A percentile compares a stretch with the other conserved stretches of the same genome.
Evolutionary conservation across 495 filamentous ascomycete genomes (phyloP).

Genomic region (Aspergillus sclerotioniger): DNA sequence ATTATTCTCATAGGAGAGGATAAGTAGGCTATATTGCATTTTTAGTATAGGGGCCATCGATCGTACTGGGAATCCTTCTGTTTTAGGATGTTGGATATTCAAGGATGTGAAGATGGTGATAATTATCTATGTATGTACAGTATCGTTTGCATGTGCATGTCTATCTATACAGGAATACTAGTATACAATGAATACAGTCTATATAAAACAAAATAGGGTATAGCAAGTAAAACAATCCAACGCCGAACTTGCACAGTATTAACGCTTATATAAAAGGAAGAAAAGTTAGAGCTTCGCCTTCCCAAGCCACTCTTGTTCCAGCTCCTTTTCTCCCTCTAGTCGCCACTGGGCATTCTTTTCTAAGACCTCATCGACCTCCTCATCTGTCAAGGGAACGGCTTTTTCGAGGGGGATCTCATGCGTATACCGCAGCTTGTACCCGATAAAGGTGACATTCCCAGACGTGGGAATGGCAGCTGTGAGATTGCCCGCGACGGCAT

Average conservation of each 20-base stretch:
- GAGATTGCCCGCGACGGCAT: constrained; percentile 34
- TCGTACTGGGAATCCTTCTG: no score
- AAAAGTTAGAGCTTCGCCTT: constrained; percentile 45
- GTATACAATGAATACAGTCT: no score
- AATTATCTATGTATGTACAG: no score
- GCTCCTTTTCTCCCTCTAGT: constrained; percentile 42
- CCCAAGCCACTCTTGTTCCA: constrained; percentile 37
- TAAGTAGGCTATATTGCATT: no score
- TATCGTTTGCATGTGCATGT: no score
- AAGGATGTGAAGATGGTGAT: no score
- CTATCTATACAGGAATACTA: no score
- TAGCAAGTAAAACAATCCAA: background rate
- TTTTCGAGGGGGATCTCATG: constrained; percentile 49
- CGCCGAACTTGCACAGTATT: background rate
- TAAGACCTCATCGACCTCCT: constrained; percentile 54
- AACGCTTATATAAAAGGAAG: background rate
- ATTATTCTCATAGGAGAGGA: no score
- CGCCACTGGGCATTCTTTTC: constrained; percentile 43
- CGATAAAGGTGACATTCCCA: constrained; percentile 44
- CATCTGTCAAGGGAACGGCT: constrained; percentile 48
- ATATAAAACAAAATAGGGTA: no score
- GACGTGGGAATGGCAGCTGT: constrained; percentile 1
- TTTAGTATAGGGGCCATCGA: no score
- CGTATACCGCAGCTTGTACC: constrained; percentile 54
- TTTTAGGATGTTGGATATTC: no score